phyloP scores from a whole-genome alignment of 2,329 filamentous ascomycete genomes.

The Achaetomium macrosporum region DNA sequence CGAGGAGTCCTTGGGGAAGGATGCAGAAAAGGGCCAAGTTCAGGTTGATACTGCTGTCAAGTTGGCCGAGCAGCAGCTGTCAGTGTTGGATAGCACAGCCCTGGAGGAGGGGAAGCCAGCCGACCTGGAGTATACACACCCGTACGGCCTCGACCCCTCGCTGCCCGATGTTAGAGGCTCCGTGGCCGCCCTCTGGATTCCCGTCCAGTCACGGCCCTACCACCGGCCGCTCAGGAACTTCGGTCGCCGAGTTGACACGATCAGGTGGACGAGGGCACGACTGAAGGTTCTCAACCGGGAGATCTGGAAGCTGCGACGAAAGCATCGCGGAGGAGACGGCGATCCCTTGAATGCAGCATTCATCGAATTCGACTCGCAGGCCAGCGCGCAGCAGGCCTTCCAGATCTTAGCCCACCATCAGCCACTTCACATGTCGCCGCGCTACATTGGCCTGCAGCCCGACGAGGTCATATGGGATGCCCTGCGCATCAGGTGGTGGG shows the following conservation, averaged over 20 bases:
- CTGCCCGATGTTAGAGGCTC: conserved; percentile 40
- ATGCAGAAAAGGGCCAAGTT: conserved; percentile 20
- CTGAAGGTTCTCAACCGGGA: conserved; percentile 39
- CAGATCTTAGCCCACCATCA: conserved; percentile 78
- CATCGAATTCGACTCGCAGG: conserved; percentile 79
- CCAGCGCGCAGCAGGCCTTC: conserved; percentile 77
- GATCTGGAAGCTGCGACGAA: conserved; percentile 43
- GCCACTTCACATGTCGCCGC: conserved; percentile 75
- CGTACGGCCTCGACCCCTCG: conserved; percentile 27
- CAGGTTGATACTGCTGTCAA: conserved; percentile 7
- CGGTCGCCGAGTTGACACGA: conserved; percentile 80
- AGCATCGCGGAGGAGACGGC: conserved; percentile 59
- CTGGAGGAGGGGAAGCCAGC: conserved; percentile 26
- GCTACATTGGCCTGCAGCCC: conserved; percentile 75
- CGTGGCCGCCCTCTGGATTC: conserved; percentile 61
- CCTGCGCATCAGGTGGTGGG: conserved; percentile 63
- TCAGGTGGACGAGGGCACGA: conserved; percentile 71
- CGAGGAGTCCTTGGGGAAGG: conserved; percentile 7
- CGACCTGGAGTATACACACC: conserved; percentile 39
- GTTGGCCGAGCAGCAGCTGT: conserved; percentile 17
- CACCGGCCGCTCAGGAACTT: conserved; percentile 59
- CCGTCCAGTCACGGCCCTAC: conserved; percentile 60
- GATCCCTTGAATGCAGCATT: conserved; percentile 71
- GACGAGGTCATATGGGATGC: conserved; percentile 83
- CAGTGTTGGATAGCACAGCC: conserved; percentile 16